phyloP scores from a whole-genome alignment of 139 green algal species.

The Chlorella sp. region DNA sequence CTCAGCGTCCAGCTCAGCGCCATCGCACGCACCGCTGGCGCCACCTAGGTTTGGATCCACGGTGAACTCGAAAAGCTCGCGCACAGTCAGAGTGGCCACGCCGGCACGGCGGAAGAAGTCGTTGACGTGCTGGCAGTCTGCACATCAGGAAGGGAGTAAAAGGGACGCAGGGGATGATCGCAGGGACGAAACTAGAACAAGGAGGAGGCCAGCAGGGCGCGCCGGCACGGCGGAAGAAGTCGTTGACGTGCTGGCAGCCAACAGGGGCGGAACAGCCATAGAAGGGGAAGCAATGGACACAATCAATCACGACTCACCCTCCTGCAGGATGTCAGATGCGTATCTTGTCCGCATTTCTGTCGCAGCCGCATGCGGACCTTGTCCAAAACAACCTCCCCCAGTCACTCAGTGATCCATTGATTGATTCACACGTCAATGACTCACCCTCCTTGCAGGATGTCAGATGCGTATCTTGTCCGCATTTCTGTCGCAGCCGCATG shows the following conservation, averaged over 20 bases:
- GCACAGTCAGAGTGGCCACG: constrained; percentile 82
- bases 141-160: background rate
- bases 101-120: constrained; percentile 89
- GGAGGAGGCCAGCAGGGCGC: background rate
- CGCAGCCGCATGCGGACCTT: too few relatives aligned
- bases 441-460: too few relatives aligned
- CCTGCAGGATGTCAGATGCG: constrained; percentile 95
- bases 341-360: too few relatives aligned
- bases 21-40: constrained; percentile 34
- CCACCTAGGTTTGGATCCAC: constrained; percentile 90
- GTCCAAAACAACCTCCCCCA: too few relatives aligned
- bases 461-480: too few relatives aligned
- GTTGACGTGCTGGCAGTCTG: constrained; percentile 92
- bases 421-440: too few relatives aligned
- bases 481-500: too few relatives aligned
- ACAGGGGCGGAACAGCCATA: too few relatives aligned
- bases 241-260: too few relatives aligned
- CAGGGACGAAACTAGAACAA: background rate
- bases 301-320: constrained; percentile 64
- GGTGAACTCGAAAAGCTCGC: constrained; percentile 98
- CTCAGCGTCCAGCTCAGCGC: constrained; percentile 71
- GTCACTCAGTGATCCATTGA: too few relatives aligned
- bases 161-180: background rate
- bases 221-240: too few relatives aligned
- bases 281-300: background rate